Evolutionary conservation across 2,329 filamentous ascomycete genomes (phyloP).

Genomic region (Furcasterigmium furcatum): DNA sequence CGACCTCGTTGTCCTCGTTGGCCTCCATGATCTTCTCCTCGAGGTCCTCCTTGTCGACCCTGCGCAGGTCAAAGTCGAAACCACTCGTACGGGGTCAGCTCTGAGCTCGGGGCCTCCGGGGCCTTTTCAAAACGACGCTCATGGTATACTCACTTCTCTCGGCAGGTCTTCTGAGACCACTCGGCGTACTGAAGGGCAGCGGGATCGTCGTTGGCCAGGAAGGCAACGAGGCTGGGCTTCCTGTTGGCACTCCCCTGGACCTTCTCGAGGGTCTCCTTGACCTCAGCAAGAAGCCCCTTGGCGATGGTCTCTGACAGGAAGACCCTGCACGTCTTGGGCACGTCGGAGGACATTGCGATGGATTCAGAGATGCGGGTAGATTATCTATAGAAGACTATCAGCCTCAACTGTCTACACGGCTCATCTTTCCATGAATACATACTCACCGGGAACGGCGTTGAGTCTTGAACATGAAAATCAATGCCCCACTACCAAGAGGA

Average conservation of each 20-base stretch:
- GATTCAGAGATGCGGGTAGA: neutral
- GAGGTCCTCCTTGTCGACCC: constrained; percentile 80
- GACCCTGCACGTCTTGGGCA: constrained; percentile 81
- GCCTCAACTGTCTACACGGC: neutral
- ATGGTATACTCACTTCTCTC: constrained; percentile 74
- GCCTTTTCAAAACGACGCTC: neutral
- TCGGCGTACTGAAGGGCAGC: constrained; percentile 92
- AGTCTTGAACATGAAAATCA: neutral
- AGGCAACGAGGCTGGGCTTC: constrained; percentile 80
- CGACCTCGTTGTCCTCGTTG: constrained; percentile 73
- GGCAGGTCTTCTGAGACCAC: constrained; percentile 94
- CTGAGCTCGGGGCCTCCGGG: neutral
- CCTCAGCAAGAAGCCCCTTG: constrained; percentile 75
- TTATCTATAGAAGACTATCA: too few relatives aligned
- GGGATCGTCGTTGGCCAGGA: constrained; percentile 88
- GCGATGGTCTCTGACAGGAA: constrained; percentile 85
- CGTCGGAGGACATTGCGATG: constrained; percentile 33
- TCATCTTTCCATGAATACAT: neutral
- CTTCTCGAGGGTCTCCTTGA: constrained; percentile 69
- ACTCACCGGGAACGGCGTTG: neutral
- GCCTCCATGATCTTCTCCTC: constrained; percentile 85
- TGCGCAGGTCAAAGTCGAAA: constrained; percentile 83
- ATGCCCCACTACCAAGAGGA: constrained; percentile 1
- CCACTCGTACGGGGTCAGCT: constrained; percentile 53
- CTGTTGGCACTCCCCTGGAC: constrained; percentile 53